These are phyloP conservation scores for Spergularia bocconei DNA, from an alignment of 148 eudicot genomes.

Conservation along the genomic window DNA sequence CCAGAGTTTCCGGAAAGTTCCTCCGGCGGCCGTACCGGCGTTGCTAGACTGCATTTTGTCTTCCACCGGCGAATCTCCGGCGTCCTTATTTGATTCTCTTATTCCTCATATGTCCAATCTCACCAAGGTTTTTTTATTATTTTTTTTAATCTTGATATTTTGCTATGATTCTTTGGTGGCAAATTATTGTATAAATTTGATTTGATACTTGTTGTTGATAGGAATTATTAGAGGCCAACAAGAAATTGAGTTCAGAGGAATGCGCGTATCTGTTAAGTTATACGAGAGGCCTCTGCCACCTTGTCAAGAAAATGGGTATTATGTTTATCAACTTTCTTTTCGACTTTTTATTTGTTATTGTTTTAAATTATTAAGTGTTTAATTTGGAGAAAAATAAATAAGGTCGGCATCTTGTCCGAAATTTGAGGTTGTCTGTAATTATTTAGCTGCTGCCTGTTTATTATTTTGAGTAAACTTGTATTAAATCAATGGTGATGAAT, in stretches of 20 bases:
- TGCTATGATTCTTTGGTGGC: neutral
- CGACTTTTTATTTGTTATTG: too few relatives aligned
- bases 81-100: slow-evolving; percentile 53
- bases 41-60: slow-evolving; percentile 73
- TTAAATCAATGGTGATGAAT: too few relatives aligned
- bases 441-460: too few relatives aligned
- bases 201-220: too few relatives aligned
- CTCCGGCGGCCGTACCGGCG: slow-evolving; percentile 78
- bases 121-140: slow-evolving; percentile 37
- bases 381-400: too few relatives aligned
- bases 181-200: neutral
- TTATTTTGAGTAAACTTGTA: too few relatives aligned
- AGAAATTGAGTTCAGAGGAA: slow-evolving; percentile 41
- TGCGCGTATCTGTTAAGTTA: slow-evolving; percentile 44
- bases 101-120: slow-evolving; percentile 42
- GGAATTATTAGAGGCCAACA: slow-evolving; percentile 32
- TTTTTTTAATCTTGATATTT: neutral
- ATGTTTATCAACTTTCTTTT: too few relatives aligned
- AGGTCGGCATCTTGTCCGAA: too few relatives aligned
- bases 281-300: slow-evolving; percentile 62
- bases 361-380: too few relatives aligned
- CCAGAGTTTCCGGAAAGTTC: slow-evolving; percentile 64
- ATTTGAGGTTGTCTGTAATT: too few relatives aligned
- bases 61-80: slow-evolving; percentile 55
- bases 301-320: slow-evolving; percentile 73